Base-by-base conservation (phyloP, 2,329 filamentous ascomycete genomes). In the Xylaria polymorpha region DNA sequence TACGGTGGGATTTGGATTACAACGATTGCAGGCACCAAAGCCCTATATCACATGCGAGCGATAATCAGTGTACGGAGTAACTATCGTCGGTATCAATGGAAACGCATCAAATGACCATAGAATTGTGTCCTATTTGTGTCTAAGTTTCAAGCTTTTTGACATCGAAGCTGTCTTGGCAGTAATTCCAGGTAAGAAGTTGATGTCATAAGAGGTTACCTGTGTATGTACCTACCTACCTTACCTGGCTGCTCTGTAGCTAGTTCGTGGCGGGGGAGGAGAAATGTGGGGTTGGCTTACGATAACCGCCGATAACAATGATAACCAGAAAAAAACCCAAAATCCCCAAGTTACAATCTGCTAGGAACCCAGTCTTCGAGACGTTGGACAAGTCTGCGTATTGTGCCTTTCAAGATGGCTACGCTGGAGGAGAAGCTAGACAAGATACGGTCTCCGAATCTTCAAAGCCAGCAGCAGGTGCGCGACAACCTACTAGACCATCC, bases 361-460 rank as follows among this genome's bases (percentile, higher is more conserved):
- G 51, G 62, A 61, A 66, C 35, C 35, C 56, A 43, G 41, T 48
- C 10, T 59, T 18, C 29, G 61, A 67, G 63, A 51, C 61, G 43
- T 60, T 41, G 61, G 61, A 73, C 61, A 53, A 68, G 62, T 70
- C 60, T 64, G 61, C 60, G 53, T 46, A 64, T 70, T 72, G 70
- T 70, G 67, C 48, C 74, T 70, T 66, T 74, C 77, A 80, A 77
- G 69, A 88, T 87, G 86, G 81, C 83, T 75, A 83, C 85, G 73
- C 78, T 98, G 78, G 90, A 92, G 80, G 95, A 97, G 85, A 97
- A 94, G 86, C 89, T 99, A 80, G 93, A 95, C 84, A 98, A 97
- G 88, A 98, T 98, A 81, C 93, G 96, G 83, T 96, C 93, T 79
- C 96, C 96, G 66, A 97, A 97, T 82, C 89, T 98, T 77, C 93